phyloP scores from a whole-genome alignment of 768 basidiomycete species.

The Suillus clintonianus region DNA sequence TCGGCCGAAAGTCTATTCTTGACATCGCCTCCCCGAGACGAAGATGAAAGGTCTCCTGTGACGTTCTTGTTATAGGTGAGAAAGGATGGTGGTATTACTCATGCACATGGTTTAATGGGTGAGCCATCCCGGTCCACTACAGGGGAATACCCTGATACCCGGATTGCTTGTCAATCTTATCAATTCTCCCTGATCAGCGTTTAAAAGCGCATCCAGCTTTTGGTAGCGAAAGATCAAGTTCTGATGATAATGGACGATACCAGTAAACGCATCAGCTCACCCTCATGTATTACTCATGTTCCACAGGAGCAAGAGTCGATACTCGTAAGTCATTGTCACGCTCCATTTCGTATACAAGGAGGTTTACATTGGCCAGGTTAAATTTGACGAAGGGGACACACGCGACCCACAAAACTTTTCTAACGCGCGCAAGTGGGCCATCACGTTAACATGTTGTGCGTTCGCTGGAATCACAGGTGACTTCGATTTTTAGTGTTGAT shows the following conservation, averaged over 20 bases:
- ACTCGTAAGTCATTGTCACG: conserved; percentile 10
- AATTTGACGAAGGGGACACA: conserved; percentile 33
- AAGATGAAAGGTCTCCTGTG: background rate
- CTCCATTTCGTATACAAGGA: background rate
- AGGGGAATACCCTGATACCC: background rate
- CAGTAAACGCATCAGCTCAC: background rate
- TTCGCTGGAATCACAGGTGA: conserved; percentile 19
- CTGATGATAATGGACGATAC: background rate
- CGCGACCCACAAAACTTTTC: conserved; percentile 38
- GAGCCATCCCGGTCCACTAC: background rate
- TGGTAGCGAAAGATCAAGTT: background rate
- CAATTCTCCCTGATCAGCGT: background rate
- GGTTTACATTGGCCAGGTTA: conserved; percentile 24
- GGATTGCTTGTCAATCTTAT: background rate
- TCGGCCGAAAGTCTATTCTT: conserved; percentile 3
- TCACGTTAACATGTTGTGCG: conserved; percentile 22
- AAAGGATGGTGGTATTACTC: background rate
- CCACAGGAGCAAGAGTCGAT: conserved; percentile 11
- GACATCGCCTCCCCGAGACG: background rate
- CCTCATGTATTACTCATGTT: background rate
- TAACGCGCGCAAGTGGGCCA: conserved; percentile 36
- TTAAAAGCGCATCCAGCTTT: background rate
- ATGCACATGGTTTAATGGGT: background rate
- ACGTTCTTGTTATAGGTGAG: background rate
- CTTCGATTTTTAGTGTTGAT: background rate